Conservation (phyloP, 2,329 filamentous ascomycete species). For the Proliferodiscus dingleyae region DNA sequence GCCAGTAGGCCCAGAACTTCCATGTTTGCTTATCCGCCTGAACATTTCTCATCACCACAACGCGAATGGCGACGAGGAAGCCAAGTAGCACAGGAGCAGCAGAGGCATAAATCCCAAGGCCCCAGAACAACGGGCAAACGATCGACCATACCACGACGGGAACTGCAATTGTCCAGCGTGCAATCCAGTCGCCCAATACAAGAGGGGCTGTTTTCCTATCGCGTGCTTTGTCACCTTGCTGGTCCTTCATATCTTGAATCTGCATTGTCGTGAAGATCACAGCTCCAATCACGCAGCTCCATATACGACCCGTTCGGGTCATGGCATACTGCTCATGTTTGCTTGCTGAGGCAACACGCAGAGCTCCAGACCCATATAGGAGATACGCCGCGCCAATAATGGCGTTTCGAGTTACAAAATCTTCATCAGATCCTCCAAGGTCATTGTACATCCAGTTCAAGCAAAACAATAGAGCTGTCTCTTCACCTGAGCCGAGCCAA, state of each 20-base stretch:
- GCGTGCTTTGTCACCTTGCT: constrained; percentile 23
- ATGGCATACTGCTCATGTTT: neutral
- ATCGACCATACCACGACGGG: constrained; percentile 20
- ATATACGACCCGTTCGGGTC: constrained; percentile 1
- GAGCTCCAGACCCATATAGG: constrained; percentile 28
- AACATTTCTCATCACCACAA: neutral
- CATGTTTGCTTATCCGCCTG: neutral
- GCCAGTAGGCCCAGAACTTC: neutral
- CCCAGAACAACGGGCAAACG: constrained; percentile 18
- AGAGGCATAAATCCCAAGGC: neutral
- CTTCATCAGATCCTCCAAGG: constrained; percentile 7
- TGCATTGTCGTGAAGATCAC: constrained; percentile 24
- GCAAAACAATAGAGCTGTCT: constrained; percentile 7
- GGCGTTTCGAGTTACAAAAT: constrained; percentile 10
- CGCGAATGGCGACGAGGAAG: neutral
- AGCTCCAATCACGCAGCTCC: constrained; percentile 4
- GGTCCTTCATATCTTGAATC: constrained; percentile 30
- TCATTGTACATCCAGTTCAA: constrained; percentile 17
- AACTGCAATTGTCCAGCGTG: constrained; percentile 22
- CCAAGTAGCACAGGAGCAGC: constrained; percentile 2
- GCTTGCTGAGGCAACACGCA: neutral
- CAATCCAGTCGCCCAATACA: constrained; percentile 15
- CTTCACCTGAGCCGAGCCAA: constrained; percentile 30
- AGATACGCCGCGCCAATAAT: constrained; percentile 10
- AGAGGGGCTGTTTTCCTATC: constrained; percentile 26